A percentile compares a stretch with the other conserved stretches of the same genome.
Evolutionary conservation across 202 grass and related monocot genomes (phyloP).

Genomic region (Schoenoplectus tabernaemontani): DNA sequence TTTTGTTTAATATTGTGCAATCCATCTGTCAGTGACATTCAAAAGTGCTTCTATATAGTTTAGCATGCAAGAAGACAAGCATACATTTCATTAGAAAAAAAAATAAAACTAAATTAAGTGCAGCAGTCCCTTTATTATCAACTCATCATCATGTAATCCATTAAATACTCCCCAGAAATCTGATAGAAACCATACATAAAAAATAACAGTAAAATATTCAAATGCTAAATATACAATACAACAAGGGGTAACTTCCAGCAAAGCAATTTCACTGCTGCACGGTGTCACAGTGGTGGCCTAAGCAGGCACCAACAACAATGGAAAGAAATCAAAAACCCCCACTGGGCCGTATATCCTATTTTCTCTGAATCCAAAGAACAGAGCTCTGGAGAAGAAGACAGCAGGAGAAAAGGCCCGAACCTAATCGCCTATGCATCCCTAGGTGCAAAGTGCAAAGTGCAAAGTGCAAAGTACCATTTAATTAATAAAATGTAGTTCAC

Average conservation of each 20-base stretch:
- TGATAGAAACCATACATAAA: not conserved
- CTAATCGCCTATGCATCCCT: not conserved
- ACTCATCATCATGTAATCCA: not conserved
- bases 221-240: not conserved
- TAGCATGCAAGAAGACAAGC: not conserved
- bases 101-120: too few relatives aligned
- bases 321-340: constrained; percentile 3
- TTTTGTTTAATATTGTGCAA: not conserved
- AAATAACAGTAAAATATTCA: not conserved
- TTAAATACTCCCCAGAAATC: not conserved
- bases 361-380: constrained; percentile 1
- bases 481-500: not conserved
- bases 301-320: not conserved
- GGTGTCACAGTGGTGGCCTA: not conserved
- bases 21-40: not conserved
- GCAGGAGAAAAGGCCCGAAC: not conserved
- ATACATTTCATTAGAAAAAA: too few relatives aligned
- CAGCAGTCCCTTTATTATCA: too few relatives aligned
- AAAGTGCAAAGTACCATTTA: not conserved
- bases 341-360: not conserved
- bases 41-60: not conserved
- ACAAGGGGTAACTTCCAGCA: constrained; percentile 17
- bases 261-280: not conserved
- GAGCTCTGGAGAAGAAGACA: constrained; percentile 9
- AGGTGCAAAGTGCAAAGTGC: not conserved